phyloP scores from a whole-genome alignment of 768 basidiomycete genomes.

The Boletus reticulatus region DNA sequence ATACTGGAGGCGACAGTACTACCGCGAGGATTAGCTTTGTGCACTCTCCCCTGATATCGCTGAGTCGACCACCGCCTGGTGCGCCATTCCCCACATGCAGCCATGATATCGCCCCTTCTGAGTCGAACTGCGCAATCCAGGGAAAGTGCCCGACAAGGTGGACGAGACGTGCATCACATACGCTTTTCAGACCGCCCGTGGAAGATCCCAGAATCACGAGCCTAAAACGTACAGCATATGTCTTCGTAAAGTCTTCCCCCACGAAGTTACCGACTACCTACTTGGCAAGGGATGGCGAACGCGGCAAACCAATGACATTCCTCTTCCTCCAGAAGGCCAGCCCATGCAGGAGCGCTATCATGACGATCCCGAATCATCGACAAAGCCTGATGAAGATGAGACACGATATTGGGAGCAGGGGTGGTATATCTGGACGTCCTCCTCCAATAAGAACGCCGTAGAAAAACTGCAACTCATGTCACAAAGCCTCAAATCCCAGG shows the following conservation, averaged over 20 bases:
- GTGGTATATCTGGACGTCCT: conserved; percentile 71
- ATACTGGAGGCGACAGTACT: conserved; percentile 14
- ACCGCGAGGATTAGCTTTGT: conserved; percentile 20
- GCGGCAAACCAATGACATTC: conserved; percentile 51
- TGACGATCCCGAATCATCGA: conserved; percentile 10
- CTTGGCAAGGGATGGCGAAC: conserved; percentile 35
- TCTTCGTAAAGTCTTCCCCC: conserved; percentile 63
- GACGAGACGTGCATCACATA: conserved; percentile 68
- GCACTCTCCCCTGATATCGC: conserved; percentile 25
- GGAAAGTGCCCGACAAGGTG: conserved; percentile 53
- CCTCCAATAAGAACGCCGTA: conserved; percentile 48
- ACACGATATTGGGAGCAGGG: conserved; percentile 69
- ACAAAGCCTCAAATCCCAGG: conserved; percentile 49
- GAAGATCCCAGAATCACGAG: conserved; percentile 47
- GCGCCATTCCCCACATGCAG: neutral
- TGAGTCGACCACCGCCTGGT: conserved; percentile 25
- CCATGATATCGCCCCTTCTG: neutral
- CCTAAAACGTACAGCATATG: conserved; percentile 60
- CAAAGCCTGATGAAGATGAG: conserved; percentile 32
- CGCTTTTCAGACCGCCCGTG: conserved; percentile 55
- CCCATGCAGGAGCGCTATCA: conserved; percentile 25
- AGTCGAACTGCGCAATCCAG: conserved; percentile 28
- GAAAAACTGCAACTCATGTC: conserved; percentile 63
- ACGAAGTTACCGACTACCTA: conserved; percentile 59
- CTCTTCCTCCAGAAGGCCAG: conserved; percentile 69